A percentile compares a stretch with the other conserved stretches of the same genome.
Evolutionary conservation across 805 yeast genomes (phyloP).

Genomic region (Suhomyces sp.): DNA sequence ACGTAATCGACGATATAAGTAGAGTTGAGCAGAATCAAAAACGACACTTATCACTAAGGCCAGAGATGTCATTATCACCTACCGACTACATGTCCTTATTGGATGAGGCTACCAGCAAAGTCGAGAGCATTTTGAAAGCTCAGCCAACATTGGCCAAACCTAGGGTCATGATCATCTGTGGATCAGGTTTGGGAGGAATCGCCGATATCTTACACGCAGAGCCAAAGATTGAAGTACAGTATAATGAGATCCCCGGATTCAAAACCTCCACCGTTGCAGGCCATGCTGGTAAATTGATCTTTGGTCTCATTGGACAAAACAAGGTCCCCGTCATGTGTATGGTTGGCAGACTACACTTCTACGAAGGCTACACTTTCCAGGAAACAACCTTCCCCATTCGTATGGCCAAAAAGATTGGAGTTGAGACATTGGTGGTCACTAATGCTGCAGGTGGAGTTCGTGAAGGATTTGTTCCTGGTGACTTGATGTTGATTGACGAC

Average conservation of each 20-base stretch:
- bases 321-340: conserved; percentile 82
- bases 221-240: conserved; percentile 52
- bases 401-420: conserved; percentile 62
- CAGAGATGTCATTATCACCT: conserved; percentile 9
- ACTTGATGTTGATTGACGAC: conserved; percentile 85
- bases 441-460: conserved; percentile 95
- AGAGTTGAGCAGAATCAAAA: neutral
- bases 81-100: conserved; percentile 17
- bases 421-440: conserved; percentile 69
- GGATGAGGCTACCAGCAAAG: conserved; percentile 16
- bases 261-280: conserved; percentile 82
- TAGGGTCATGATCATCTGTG: conserved; percentile 78
- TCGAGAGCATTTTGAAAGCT: conserved; percentile 11
- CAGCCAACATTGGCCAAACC: conserved; percentile 39
- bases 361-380: conserved; percentile 84
- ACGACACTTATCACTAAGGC: neutral
- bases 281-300: conserved; percentile 77
- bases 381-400: conserved; percentile 86
- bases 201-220: conserved; percentile 48
- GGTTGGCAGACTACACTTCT: conserved; percentile 91
- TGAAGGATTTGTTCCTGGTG: conserved; percentile 68
- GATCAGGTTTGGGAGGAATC: conserved; percentile 91
- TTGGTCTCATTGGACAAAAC: conserved; percentile 70
- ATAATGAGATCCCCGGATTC: conserved; percentile 76
- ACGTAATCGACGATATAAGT: conserved; percentile 1